Base-by-base conservation (phyloP, 805 yeast species). In the Candida odintsovae region DNA sequence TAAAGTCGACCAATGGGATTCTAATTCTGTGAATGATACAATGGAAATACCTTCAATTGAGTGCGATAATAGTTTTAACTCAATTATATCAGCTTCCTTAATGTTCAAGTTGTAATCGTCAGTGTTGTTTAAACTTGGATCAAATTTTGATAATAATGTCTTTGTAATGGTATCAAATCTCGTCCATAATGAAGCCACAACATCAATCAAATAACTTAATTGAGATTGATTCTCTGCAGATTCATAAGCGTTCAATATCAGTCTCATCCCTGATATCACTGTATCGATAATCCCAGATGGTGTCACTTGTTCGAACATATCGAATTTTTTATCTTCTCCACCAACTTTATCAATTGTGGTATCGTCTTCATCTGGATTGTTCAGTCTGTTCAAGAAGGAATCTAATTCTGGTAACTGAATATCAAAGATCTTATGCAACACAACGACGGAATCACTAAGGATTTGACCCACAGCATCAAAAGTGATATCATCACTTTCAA, bases 221-320 rank as follows among this genome's bases (percentile, higher is more conserved):
- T 56, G 46, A 19, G 40, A 11, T 12, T 26, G 23, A 23, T 44
- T 55, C 38, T 38, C 53, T 13, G 42, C 42, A 9, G 37, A 38
- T 35, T 52, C 60, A 21, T 52, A 44, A 11, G 43, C 38, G 1
- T 50, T 46, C 12, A 47, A 50, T 2, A 51, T 20, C 2, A 55
- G 40, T 39, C 50, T 56, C 37, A 42, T 37, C 1, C 44, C 41
- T 0, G 52, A 42, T 1, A 52, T 36, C 5, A 53, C 31, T 3
- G 57, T 44, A 20, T 59, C 64, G 28, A 59, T 29, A 0, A 59
- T 43, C 5, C 52, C 45, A 6, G 45, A 42, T 6, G 64, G 62
- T 1, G 57, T 57, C 5, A 57, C 46, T 45, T 59, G 63, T 35
- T 58, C 64, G n/a, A 45, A 47, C 42, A 50, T 48, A 26, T 53